phyloP scores from a whole-genome alignment of 2,329 filamentous ascomycete genomes.

The Colletotrichum sp. region DNA sequence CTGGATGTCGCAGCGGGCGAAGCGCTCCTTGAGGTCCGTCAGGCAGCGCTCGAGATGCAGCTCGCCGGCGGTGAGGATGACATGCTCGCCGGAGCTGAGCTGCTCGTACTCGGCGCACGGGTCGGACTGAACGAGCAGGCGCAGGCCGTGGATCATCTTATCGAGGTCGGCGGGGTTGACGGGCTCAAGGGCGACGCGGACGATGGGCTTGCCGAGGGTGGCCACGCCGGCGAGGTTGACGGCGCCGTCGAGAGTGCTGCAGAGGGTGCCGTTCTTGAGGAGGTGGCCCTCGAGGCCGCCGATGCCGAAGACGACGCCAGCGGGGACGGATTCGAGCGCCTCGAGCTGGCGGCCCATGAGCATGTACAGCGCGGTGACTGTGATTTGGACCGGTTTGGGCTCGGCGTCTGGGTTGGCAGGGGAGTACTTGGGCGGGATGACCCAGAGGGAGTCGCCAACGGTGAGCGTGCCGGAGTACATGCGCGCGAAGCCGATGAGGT shows the following conservation, averaged over 20 bases:
- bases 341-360: constrained; percentile 94
- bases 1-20: constrained; percentile 93
- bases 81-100: constrained; percentile 91
- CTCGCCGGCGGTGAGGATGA: constrained; percentile 92
- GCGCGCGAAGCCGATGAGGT: constrained; percentile 92
- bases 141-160: constrained; percentile 91
- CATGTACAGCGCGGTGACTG: constrained; percentile 87
- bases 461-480: constrained; percentile 90
- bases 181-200: constrained; percentile 94
- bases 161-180: constrained; percentile 88
- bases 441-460: constrained; percentile 90
- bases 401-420: constrained; percentile 75
- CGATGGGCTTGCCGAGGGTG: constrained; percentile 85
- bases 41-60: constrained; percentile 92
- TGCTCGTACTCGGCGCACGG: constrained; percentile 97
- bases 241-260: constrained; percentile 83
- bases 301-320: constrained; percentile 94
- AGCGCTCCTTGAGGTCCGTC: constrained; percentile 90
- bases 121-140: constrained; percentile 90
- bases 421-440: constrained; percentile 91
- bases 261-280: constrained; percentile 94
- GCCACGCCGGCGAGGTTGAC: constrained; percentile 89
- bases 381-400: constrained; percentile 81
- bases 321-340: constrained; percentile 81
- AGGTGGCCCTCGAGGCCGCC: constrained; percentile 90